Conservation (phyloP, 2,329 filamentous ascomycete genomes). For the Pseudocercospora fijiensis region DNA sequence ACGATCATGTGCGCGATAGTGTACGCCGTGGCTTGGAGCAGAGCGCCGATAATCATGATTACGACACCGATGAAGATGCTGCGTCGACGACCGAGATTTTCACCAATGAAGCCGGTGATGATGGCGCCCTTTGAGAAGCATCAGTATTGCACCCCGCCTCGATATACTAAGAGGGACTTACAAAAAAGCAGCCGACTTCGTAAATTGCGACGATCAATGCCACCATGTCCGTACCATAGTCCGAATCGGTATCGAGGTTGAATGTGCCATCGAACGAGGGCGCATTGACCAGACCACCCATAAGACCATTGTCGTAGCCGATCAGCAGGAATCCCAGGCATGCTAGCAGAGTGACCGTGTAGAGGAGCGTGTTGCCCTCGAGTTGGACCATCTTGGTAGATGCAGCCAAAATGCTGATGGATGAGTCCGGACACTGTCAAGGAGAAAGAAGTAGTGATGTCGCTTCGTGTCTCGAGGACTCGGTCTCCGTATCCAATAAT, state of each 20-base stretch:
- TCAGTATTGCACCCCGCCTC: neutral
- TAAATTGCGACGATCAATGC: conserved; percentile 50
- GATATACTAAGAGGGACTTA: neutral
- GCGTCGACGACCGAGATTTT: conserved; percentile 46
- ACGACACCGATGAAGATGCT: conserved; percentile 46
- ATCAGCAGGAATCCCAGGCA: conserved; percentile 52
- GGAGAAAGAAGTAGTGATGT: conserved; percentile 4
- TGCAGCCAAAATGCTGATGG: conserved; percentile 1
- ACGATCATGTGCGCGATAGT: conserved; percentile 45
- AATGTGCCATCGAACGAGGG: conserved; percentile 46
- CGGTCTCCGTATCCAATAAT: neutral
- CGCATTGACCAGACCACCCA: conserved; percentile 41
- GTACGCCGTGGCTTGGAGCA: conserved; percentile 46
- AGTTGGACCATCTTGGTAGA: conserved; percentile 28
- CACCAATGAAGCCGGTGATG: conserved; percentile 44
- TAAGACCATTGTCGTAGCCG: conserved; percentile 39
- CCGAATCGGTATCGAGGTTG: conserved; percentile 41
- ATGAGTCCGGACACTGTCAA: neutral
- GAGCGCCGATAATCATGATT: conserved; percentile 47
- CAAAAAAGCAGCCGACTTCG: conserved; percentile 45
- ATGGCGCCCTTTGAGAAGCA: conserved; percentile 36
- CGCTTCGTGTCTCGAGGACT: neutral
- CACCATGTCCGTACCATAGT: conserved; percentile 38
- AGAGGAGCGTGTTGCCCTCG: conserved; percentile 44
- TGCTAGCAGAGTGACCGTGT: conserved; percentile 47